Evolutionary conservation across 2,329 filamentous ascomycete species (phyloP), one percentile per base, ranked within the genome.

Genomic region (Helotiales sp.): DNA sequence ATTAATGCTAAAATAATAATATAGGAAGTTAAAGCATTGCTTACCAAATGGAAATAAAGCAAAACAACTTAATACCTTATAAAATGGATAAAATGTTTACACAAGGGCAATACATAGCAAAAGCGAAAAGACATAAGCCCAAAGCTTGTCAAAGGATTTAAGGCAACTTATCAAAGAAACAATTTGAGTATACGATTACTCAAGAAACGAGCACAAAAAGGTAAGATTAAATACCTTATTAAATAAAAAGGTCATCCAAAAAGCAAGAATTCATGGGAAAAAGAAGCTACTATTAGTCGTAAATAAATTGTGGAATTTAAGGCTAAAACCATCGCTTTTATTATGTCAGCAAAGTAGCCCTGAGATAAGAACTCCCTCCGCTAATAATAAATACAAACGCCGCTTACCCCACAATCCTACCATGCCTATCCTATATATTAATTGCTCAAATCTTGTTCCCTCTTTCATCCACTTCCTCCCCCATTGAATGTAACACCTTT

Each of bases 21-120:
- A 67, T 67, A 50, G 26, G 62, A 73, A 49, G 70, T 65, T 67
- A 47, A 74, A 67, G 65, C 40, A 28, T 57, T 74, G 54, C 72
- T 74, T 70, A 61, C 69, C 30, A 74, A 70, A 61, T 72, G 40
- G 63, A 72, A 64, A 62, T 30, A 47, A 69, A 52, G 66, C 47
- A 73, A 69, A 52, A 59, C 58, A 58, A 68, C 67, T 59, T 68
- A 50, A 50, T 73, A 71, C 54, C 64, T 74, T 71, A 55, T 72
- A 32, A 72, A 74, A 66, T 73, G 34, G 66, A 71, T 67, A 68
- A 71, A 64, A 26, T 74, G 70, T 63, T 43, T 45, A 17, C 26
- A 73, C 58, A 26, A 68, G 13, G 62, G 52, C 15, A 74, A 73
- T 67, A 72, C 66, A 34, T 74, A 45, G 67, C 50, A 71, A 59